Base-by-base conservation (phyloP, 805 yeast genomes). In the Candida dendrica region DNA sequence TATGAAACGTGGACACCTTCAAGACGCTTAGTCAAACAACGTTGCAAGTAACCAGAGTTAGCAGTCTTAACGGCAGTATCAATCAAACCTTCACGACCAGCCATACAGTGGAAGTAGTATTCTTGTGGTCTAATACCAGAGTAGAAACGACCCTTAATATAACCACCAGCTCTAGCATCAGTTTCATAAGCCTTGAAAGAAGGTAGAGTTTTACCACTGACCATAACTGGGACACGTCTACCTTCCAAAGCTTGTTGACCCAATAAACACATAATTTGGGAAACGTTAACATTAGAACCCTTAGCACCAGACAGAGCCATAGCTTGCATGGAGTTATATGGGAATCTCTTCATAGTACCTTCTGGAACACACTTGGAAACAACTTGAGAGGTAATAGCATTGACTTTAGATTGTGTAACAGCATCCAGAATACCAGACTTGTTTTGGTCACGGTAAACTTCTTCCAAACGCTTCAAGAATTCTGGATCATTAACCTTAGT, bases 201-300 rank as follows among this genome's bases (percentile, higher is more conserved):
- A 17, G 99, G 99, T 46, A 93, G 73, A 0, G 98, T 85, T 67
- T 93, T 93, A 63, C 99, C 99, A 51, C 95, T 82, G 24, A 93
- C 96, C 99, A 93, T 93, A 37, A 91, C 95, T 15, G 99, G 99
- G 18, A 93, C 98, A 74, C 99, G 84, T 66, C 98, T 82, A 68
- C 99, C 99, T 72, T 93, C 99, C 57, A 93, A 75, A 36, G 98
- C 98, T 70, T 93, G 99, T 69, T 93, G 99, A 39, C 99, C 99
- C 51, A 93, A 76, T 58, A 95, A 73, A 78, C 99, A 93, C 98
- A 95, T 95, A 68, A 93, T 95, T 71, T 93, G 99, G 33, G 98
- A 91, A 51, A 93, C 98, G 58, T 93, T 93, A 51, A 93, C 99
- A 55, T 86, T 87, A 22, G 98, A 93, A 60, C 99, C 99, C 69